These are phyloP conservation scores for Quercus variabilis DNA, from an alignment of 306 rosid genomes.

Conservation along the genomic window DNA sequence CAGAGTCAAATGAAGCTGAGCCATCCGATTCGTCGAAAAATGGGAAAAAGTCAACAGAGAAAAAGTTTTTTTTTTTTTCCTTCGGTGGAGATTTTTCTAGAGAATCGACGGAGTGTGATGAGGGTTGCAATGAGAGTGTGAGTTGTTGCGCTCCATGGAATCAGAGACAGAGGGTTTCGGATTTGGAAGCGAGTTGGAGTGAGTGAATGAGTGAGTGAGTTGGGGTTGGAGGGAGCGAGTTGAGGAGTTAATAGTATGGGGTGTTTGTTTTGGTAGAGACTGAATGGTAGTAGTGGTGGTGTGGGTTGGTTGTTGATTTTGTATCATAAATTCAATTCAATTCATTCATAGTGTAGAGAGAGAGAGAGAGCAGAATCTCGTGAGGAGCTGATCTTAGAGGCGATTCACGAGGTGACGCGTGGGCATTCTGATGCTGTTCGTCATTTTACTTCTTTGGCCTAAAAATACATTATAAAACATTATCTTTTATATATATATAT, in stretches of 20 bases:
- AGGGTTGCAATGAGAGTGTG: constrained; percentile 27
- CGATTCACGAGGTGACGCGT: constrained; percentile 35
- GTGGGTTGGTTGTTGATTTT: too few relatives aligned
- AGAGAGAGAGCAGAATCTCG: constrained; percentile 40
- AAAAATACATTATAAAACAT: too few relatives aligned
- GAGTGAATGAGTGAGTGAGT: constrained; percentile 32
- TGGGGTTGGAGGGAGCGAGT: neutral
- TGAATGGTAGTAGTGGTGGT: too few relatives aligned
- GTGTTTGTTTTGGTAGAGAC: too few relatives aligned
- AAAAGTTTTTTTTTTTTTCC: neutral
- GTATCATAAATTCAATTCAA: too few relatives aligned
- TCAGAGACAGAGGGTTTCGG: neutral
- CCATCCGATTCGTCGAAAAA: constrained; percentile 44
- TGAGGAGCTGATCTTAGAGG: constrained; percentile 23
- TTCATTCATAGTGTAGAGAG: too few relatives aligned
- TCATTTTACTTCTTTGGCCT: neutral
- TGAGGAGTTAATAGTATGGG: neutral
- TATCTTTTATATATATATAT: too few relatives aligned
- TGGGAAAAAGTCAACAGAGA: constrained; percentile 46
- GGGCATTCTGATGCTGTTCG: constrained; percentile 21
- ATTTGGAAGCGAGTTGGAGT: neutral
- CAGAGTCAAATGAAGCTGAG: constrained; percentile 39
- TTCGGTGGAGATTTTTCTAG: constrained; percentile 18
- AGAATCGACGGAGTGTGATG: constrained; percentile 34
- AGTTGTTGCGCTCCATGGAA: constrained; percentile 21